Base-by-base conservation (phyloP, 108 stramenopile genomes). In the Cyclotella sp. region DNA sequence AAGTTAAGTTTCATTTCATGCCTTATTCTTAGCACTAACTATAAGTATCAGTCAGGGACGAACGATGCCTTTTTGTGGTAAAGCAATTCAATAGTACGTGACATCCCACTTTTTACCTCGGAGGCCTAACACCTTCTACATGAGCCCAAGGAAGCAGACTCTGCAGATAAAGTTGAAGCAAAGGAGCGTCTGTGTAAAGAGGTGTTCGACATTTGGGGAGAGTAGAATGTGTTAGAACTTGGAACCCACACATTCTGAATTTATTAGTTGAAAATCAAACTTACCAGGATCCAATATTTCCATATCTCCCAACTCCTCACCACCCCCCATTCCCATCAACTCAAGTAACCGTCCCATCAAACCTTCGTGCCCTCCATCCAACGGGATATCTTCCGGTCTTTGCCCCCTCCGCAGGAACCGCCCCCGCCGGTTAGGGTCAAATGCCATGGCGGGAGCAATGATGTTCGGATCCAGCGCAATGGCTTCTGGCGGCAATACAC, bases 111-210 rank as follows among this genome's bases (percentile, higher is more conserved):
- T 41, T 68, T 26, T 63, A 24, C 58, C 44, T 73, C 72, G 83
- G 83, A 69, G 85, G 87, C 13, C 84, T 87, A 8, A 95, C 90
- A 2, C 92, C 94, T 46, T 91, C 92, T 1, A 95, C 94, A 30
- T 84, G 89, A 57, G 83, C 83, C 94, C 94, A 95, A 11, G 94
- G 94, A 28, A 95, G 57, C 63, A 89, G 67, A 46, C 81, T 83
- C 63, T 89, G 81, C 88, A 87, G 82, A 57, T 93, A 95, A 3
- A 95, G 65, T 62, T 93, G 89, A 58, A 90, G 27, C 40, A 95
- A 39, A 15, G 94, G 94, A 28, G 77, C 83, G 68, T 95, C 93
- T 57, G 3, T 51, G 4, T 6, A 2, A 34, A 34, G 34, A 34
- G 34, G 34, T 5, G 34, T 34, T 34, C 6, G 6, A 5, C 6